Base-by-base conservation (phyloP, 1,139 yeast genomes). In the Candida tetrigidarum region DNA sequence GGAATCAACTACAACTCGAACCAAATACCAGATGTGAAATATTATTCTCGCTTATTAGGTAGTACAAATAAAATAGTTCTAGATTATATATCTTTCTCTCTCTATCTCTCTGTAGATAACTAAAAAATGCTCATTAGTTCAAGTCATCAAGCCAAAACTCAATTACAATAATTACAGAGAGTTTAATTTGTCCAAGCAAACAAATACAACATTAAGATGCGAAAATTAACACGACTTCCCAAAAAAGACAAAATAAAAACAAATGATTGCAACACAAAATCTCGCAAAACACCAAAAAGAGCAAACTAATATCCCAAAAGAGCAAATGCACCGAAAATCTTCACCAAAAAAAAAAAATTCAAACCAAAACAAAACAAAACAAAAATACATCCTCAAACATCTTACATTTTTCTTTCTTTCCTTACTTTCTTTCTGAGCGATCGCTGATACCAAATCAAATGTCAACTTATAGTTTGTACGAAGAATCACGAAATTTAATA, bases 401-500 rank as follows among this genome's bases (percentile, higher is more conserved):
- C n/a, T n/a, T n/a, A n/a, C n/a, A n/a, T n/a, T n/a, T n/a, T n/a
- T n/a, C n/a, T n/a, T n/a, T n/a, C n/a, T n/a, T n/a, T n/a, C n/a
- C n/a, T n/a, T n/a, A n/a, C n/a, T n/a, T n/a, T n/a, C n/a, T n/a
- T n/a, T n/a, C n/a, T n/a, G n/a, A n/a, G n/a, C n/a, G n/a, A n/a
- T n/a, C n/a, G n/a, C n/a, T n/a, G n/a, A 11, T 25, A 19, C 14
- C 37, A 7, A 22, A n/a, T 7, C 22, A n/a, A 15, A 35, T 26
- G 22, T 35, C 38, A 23, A 10, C 9, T 15, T 26, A 35, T 20
- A 25, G 20, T 20, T 35, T 18, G 18, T 16, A n/a, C 18, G 52
- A 51, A 22, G 53, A 49, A 39, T 46, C 52, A 7, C 44, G 47
- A 16, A 39, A 44, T 37, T 41, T 50, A 30, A 33, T 47, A 12